Conservation (phyloP, 441 rosid genomes). For the Breynia disticha region DNA sequence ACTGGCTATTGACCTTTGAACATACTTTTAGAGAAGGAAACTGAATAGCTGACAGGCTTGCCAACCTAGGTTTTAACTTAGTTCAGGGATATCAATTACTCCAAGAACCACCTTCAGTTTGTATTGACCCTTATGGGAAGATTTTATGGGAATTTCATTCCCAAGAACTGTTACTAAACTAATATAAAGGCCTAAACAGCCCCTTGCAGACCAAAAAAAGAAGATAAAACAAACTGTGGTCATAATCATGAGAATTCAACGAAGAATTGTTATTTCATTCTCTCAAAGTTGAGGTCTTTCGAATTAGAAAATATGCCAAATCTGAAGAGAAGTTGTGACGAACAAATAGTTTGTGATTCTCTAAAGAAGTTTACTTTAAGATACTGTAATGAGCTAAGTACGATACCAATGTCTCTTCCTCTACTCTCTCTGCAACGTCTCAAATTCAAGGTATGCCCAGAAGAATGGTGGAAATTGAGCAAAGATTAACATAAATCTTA, state of each 20-base stretch:
- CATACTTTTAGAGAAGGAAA: too few species aligned
- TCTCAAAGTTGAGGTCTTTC: slow-evolving; percentile 10
- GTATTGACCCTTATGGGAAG: too few species aligned
- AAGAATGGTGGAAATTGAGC: slow-evolving; percentile 5
- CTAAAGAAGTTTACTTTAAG: not conserved
- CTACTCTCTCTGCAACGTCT: not conserved
- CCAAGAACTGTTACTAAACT: too few species aligned
- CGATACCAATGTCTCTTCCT: not conserved
- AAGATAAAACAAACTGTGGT: not conserved
- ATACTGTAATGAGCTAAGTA: not conserved
- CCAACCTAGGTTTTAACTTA: too few species aligned
- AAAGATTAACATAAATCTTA: too few species aligned
- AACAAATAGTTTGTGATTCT: slow-evolving; percentile 9
- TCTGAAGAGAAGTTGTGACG: slow-evolving; percentile 14
- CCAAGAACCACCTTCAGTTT: too few species aligned
- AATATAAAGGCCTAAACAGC: too few species aligned
- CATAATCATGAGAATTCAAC: not conserved
- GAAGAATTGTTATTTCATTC: not conserved
- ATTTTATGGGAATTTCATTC: too few species aligned
- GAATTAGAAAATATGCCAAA: not conserved
- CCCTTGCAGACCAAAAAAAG: too few species aligned
- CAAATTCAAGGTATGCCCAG: not conserved
- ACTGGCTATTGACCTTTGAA: too few species aligned
- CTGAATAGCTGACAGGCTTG: too few species aligned
- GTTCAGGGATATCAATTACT: too few species aligned